Evolutionary conservation across 371 early-diverging fungal genomes (phyloP).

Genomic region (Mortierella sp.): DNA sequence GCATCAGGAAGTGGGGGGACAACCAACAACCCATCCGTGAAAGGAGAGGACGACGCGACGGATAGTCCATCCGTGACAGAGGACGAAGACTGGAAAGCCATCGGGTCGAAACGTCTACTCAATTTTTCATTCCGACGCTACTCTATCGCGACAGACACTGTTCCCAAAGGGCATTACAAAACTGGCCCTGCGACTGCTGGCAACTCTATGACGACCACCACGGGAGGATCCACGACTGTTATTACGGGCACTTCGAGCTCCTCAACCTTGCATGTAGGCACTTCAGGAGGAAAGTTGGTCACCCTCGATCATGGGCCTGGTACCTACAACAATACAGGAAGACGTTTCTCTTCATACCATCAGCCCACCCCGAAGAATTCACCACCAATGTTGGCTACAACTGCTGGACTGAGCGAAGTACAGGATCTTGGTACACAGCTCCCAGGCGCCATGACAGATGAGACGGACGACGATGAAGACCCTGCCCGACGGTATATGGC

Average conservation of each 20-base stretch:
- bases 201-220: slow-evolving; percentile 10
- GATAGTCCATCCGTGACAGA: slow-evolving; percentile 54
- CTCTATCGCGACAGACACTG: slow-evolving; percentile 53
- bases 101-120: slow-evolving; percentile 48
- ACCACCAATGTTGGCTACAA: slow-evolving; percentile 42
- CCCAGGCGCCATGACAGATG: slow-evolving; percentile 28
- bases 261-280: slow-evolving; percentile 15
- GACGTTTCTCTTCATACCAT: slow-evolving; percentile 51
- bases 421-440: slow-evolving; percentile 29
- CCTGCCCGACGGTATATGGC: slow-evolving; percentile 42
- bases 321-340: slow-evolving; percentile 29
- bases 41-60: slow-evolving; percentile 41
- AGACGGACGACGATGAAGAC: slow-evolving; percentile 46
- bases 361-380: slow-evolving; percentile 55
- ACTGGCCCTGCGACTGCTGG: slow-evolving; percentile 31
- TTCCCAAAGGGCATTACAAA: slow-evolving; percentile 47
- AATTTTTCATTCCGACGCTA: slow-evolving; percentile 52
- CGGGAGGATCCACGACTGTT: not conserved
- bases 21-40: slow-evolving; percentile 22
- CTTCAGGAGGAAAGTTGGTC: slow-evolving; percentile 23
- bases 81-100: slow-evolving; percentile 55
- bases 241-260: slow-evolving; percentile 18
- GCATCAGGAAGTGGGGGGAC: slow-evolving; percentile 12
- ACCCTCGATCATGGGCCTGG: slow-evolving; percentile 32
- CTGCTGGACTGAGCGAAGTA: slow-evolving; percentile 21